Percentiles rank a stretch among this genome's conserved stretches.
Conservation (phyloP, 164 flowering plant genomes). For the Stephania yunnanensis region DNA sequence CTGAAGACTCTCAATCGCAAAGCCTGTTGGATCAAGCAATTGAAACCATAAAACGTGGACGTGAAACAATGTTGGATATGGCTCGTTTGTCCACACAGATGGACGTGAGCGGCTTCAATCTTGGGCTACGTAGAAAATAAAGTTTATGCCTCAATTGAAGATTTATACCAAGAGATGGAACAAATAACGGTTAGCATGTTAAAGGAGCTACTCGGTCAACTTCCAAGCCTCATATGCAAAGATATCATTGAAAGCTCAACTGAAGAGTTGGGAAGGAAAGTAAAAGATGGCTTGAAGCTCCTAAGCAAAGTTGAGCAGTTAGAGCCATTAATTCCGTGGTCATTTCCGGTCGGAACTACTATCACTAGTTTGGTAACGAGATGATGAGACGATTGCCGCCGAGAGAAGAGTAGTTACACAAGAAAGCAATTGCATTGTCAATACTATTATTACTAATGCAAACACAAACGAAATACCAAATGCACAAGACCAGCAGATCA, state of each 20-base stretch:
- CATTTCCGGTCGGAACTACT: neutral
- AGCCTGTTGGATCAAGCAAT: neutral
- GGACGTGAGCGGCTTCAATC: neutral
- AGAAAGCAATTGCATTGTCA: too few species aligned
- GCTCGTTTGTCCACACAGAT: too few species aligned
- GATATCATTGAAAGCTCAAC: constrained; percentile 6
- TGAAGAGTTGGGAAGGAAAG: neutral
- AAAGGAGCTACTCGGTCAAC: neutral
- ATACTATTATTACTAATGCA: too few species aligned
- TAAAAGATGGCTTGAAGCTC: constrained; percentile 1
- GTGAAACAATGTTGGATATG: neutral
- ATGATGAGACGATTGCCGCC: neutral
- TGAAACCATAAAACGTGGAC: neutral
- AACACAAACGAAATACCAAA: too few species aligned
- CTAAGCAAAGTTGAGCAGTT: constrained; percentile 3
- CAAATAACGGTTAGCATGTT: neutral
- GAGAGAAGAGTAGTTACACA: too few species aligned
- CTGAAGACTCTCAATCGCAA: too few species aligned
- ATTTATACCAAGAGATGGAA: neutral
- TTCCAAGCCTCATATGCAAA: constrained; percentile 7
- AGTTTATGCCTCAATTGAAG: neutral
- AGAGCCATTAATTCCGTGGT: neutral
- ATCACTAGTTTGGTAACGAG: neutral
- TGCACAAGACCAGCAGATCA: too few species aligned
- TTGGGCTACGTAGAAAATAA: neutral